Evolutionary conservation across 768 basidiomycete species (phyloP), one percentile per base, ranked within the genome.

Genomic region (Kwoniella newhampshirensis): DNA sequence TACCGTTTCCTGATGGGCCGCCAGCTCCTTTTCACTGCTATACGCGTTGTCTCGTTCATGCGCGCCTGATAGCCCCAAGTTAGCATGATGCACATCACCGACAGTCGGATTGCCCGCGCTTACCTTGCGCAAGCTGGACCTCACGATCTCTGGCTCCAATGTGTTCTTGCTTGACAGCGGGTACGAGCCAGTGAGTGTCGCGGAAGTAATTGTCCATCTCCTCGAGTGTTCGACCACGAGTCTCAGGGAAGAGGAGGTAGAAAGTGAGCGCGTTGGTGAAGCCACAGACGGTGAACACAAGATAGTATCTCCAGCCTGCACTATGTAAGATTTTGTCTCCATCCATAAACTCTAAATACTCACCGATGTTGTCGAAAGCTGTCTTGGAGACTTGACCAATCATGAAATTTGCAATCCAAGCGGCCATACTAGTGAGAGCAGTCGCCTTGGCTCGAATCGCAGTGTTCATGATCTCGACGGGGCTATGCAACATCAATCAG

Each of bases 361-460:
- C 42, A 66, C 65, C 64, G 39, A 75, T 66, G n/a, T 54, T 52
- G 13, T 20, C 26, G 20, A 69, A 66, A 11, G 71, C 71, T 27
- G 64, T 69, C 11, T 67, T 61, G 23, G 71, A 68, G 52, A 72
- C 64, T 26, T 69, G 67, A 25, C 67, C 67, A 39, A 75, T 71
- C 57, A 75, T 69, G 46, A 75, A 67, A 40, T 73, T 70, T 44
- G 62, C 56, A 36, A 71, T 63, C 68, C 72, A 72, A 4, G 71
- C 65, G 17, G 64, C 59, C 54, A 75, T 57, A 60, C 70, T 63
- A 81, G 91, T 88, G 53, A 91, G 68, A 8, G 61, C 62, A 80
- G 89, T 85, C 51, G 89, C 88, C 80, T 90, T 91, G 63, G 89
- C 89, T 75, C 90, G 89, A 54, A 92, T 80, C 27, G 79, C 77